Evolutionary conservation across 306 rosid genomes (phyloP), one percentile per base, ranked within the genome.

Genomic region (Vigna hirtella): DNA sequence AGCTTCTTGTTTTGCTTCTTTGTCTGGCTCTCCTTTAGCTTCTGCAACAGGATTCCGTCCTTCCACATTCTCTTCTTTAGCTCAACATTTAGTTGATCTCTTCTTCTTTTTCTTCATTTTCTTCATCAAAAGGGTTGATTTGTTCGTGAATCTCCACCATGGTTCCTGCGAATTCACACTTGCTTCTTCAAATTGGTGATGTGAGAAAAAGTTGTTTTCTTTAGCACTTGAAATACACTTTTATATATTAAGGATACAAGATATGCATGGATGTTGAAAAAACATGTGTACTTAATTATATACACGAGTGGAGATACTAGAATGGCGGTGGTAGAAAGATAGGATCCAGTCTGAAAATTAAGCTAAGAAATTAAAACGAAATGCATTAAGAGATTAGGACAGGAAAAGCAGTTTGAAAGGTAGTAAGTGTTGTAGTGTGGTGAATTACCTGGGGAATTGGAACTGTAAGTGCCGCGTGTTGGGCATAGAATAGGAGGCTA

Each of bases 41-140:
- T 85, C 68, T 86, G 80, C 13, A 87, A 22, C 10, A 66, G 79
- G 22, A 86, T 58, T 2, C 81, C 24, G 50, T 92, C 93, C 84
- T 74, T 90, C 97, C 89, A 89, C 90, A 83, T 78, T 11, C 97
- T 81, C 67, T 87, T 84, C 88, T 88, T 84, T 16, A 87, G 88
- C 20, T 90, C 63, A 1, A 87, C 88, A 51, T 20, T 20, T 86
- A 87, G 63, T 83, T 81, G 24, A 90, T 70, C 16, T 73, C 80
- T 65, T 81, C 84, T 12, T 28, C 45, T 32, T 62, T 22, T 24
- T 74, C 67, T 62, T 32, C 67, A 1, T 6, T 7, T 40, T 36
- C 68, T 6, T 49, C 4, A 30, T 68, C 77, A 38, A 20, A 32
- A 18, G 34, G 80, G 17, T 79, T 36, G 4, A 2, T 30, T 12